Percentiles rank a stretch among this genome's conserved stretches.
These are phyloP conservation scores for Candida smagusa DNA, from an alignment of 1,139 yeast genomes.

Conservation along the genomic window DNA sequence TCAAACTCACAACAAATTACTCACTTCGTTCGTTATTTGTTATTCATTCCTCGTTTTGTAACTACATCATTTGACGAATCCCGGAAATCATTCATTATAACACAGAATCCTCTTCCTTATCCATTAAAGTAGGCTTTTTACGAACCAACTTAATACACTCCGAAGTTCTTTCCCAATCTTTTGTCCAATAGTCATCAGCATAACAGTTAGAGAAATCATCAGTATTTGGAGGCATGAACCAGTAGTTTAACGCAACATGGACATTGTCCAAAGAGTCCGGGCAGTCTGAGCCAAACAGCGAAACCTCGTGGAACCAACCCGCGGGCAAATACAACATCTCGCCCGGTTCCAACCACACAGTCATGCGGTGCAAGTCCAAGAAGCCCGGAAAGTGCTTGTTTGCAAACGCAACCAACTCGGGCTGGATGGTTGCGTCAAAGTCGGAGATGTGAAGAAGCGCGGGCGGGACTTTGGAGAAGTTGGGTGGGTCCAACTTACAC, in stretches of 20 bases:
- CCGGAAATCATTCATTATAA: too few relatives aligned
- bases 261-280: constrained; percentile 19
- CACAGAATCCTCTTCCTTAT: background rate
- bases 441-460: constrained; percentile 57
- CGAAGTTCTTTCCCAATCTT: constrained; percentile 43
- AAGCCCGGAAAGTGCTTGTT: constrained; percentile 46
- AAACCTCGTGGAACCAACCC: constrained; percentile 82
- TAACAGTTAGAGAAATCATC: constrained; percentile 31
- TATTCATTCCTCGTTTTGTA: too few relatives aligned
- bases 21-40: too few relatives aligned
- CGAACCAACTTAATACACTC: constrained; percentile 13
- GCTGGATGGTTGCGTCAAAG: constrained; percentile 23
- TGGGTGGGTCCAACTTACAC: constrained; percentile 55
- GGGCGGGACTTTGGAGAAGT: constrained; percentile 64
- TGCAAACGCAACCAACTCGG: constrained; percentile 29
- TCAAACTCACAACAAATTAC: too few relatives aligned
- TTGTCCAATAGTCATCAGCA: constrained; percentile 46
- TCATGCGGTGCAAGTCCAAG: constrained; percentile 33
- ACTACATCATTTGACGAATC: too few relatives aligned
- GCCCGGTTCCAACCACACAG: constrained; percentile 55
- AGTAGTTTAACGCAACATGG: constrained; percentile 67
- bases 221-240: constrained; percentile 67
- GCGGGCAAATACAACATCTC: constrained; percentile 69
- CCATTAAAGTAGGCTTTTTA: background rate
- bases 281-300: constrained; percentile 48